Conservation (phyloP, 331 rosid genomes). For the Malus hybrid region DNA sequence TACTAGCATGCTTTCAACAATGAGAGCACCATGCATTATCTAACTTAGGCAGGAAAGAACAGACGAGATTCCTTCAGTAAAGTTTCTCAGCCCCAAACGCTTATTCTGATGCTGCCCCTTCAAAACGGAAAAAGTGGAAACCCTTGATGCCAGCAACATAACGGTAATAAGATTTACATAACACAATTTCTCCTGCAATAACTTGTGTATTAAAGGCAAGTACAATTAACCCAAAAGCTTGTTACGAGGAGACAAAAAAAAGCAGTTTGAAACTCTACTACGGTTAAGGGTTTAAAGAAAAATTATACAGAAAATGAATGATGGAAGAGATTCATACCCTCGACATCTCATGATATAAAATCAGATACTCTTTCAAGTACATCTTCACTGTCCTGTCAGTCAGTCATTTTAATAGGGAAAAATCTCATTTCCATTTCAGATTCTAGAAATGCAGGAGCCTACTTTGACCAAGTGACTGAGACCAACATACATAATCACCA, state of each 20-base stretch:
- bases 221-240: neutral
- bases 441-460: neutral
- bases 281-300: neutral
- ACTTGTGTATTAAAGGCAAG: neutral
- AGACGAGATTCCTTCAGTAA: conserved; percentile 26
- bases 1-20: neutral
- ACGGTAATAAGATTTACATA: conserved; percentile 4
- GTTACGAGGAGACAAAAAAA: neutral
- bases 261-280: neutral
- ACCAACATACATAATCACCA: neutral
- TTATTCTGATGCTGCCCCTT: conserved; percentile 32
- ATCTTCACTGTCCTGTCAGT: neutral
- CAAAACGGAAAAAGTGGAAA: conserved; percentile 28
- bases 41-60: conserved; percentile 24
- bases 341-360: conserved; percentile 1
- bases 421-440: neutral
- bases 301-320: neutral
- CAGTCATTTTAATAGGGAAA: neutral
- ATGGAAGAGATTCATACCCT: conserved; percentile 11
- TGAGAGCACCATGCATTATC: conserved; percentile 9
- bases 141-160: conserved; percentile 20
- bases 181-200: conserved; percentile 6
- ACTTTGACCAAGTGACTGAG: neutral
- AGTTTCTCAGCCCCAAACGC: conserved; percentile 31
- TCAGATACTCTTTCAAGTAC: conserved; percentile 12